phyloP scores from a whole-genome alignment of 2,329 filamentous ascomycete genomes.

The Botrytis cinerea region DNA sequence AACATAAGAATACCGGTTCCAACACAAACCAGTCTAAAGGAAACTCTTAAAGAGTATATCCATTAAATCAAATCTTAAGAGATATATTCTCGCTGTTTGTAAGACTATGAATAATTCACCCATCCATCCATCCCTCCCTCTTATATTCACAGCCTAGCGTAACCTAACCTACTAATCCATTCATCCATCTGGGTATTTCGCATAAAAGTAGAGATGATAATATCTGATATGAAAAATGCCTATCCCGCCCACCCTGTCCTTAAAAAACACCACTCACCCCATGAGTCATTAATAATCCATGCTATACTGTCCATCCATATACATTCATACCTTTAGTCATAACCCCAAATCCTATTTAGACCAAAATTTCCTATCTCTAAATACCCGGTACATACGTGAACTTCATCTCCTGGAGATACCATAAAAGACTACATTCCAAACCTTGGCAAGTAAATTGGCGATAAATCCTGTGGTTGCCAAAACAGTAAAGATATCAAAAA shows the following conservation, averaged over 20 bases:
- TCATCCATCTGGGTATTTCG: slow-evolving; percentile 16
- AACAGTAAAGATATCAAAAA: slow-evolving; percentile 40
- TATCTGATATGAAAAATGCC: slow-evolving; percentile 17
- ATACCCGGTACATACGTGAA: background rate
- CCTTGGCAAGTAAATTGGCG: slow-evolving; percentile 34
- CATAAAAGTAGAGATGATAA: slow-evolving; percentile 18
- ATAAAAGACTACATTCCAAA: slow-evolving; percentile 30
- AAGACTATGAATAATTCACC: background rate
- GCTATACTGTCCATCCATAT: slow-evolving; percentile 14
- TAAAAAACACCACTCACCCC: background rate
- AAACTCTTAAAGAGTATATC: too few species aligned
- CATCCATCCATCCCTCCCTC: background rate
- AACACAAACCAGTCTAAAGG: background rate
- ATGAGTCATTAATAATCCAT: slow-evolving; percentile 20
- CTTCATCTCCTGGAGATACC: background rate
- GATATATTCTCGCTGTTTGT: background rate
- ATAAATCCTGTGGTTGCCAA: slow-evolving; percentile 37
- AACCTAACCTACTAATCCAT: slow-evolving; percentile 9
- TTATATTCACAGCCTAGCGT: slow-evolving; percentile 1
- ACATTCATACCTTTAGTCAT: slow-evolving; percentile 7
- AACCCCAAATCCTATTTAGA: background rate
- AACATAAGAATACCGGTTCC: too few species aligned
- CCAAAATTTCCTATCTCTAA: background rate
- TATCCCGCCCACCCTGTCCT: background rate
- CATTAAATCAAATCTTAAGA: background rate